Evolutionary conservation across 257 asterid genomes (phyloP), one percentile per base, ranked within the genome.

Genomic region (Nicotiana tomentosiformis): DNA sequence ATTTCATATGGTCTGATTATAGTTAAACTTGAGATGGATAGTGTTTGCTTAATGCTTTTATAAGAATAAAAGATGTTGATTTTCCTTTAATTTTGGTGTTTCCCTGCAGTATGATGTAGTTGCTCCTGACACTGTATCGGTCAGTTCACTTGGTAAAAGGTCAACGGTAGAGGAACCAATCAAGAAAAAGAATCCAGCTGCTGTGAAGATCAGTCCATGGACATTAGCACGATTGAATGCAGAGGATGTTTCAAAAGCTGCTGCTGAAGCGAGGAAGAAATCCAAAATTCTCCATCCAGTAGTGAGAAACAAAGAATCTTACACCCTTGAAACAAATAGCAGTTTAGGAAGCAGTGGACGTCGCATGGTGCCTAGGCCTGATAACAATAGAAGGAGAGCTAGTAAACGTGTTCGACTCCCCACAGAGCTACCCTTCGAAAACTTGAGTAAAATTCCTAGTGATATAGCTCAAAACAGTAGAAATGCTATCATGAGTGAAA

Each of bases 181-280:
- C 2, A 93, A 93, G 93, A 94, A 93, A 84, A 96, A 89, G 91
- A 90, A 90, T 84, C 94, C 92, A 0, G 89, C 90, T 9, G 89
- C 98, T 5, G 98, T 94, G 26, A 96, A 94, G 91, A 96, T 96
- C 85, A 96, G 98, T 77, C 98, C 99, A 4, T 96, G 99, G 99
- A 86, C 98, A 3, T 81, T 96, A 80, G 98, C 99, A 17, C 92
- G 98, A 14, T 80, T 96, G 82, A 94, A 96, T 26, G 93, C 98
- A 1, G 98, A 96, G 33, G 98, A 94, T 46, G 98, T 94, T 16
- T 84, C 99, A 3, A 94, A 93, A 83, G 98, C 97, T 26, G 99
- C 99, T 84, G 98, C 98, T 14, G 99, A 96, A 87, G 97, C 98
- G 10, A 89, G 98, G 77, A 94, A 90, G 87, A 94, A 91, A 87